Base-by-base conservation (phyloP, 148 eudicot species). In the Camellia lanceoleosa region DNA sequence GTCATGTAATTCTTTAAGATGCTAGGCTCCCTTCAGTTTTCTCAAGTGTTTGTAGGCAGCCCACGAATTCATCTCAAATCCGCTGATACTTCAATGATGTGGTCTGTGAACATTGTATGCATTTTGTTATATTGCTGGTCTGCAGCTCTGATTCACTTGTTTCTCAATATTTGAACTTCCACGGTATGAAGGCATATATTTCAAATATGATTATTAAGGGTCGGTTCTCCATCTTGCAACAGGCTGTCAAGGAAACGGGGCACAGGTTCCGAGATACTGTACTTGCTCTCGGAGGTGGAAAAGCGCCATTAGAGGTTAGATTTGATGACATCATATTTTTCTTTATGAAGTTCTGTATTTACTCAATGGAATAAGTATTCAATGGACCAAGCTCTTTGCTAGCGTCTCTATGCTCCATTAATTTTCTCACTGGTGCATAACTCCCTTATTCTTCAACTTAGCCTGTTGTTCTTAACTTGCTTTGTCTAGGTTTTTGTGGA, bases 211-310 rank as follows among this genome's bases (percentile, higher is more conserved):
- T 20, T 55, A 9, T 59, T 23, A 67, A 54, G 61, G 44, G 30
- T 20, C 49, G 44, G 23, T 43, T 5, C 7, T 20, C 15, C 46
- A 55, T 61, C 2, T 52, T 77, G 38, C 75, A 80, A 80, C 92
- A 95, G 98, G 97, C 98, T 73, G 92, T 95, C 73, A 84, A 79
- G 90, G 95, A 92, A 71, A 93, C 92, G 19, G 99, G 99, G 30
- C 84, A 84, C n/a, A 92, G 87, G 80, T 95, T 95, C 92, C 89
- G 99, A 73, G 98, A 95, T 81, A 95, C 99, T 6, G 79, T 95
- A 68, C 99, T 95, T 84, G 98, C 99, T 84, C 95, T 95, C 71
- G 99, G 99, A 68, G 99, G 99, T 66, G 99, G 99, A 78, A 95
- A 93, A 87, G 91, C 93, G 74, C 99, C 99, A 38, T 80, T 93